These are phyloP conservation scores for Hanseniaspora sp. DNA, from an alignment of 1,139 yeast genomes.

Conservation along the genomic window DNA sequence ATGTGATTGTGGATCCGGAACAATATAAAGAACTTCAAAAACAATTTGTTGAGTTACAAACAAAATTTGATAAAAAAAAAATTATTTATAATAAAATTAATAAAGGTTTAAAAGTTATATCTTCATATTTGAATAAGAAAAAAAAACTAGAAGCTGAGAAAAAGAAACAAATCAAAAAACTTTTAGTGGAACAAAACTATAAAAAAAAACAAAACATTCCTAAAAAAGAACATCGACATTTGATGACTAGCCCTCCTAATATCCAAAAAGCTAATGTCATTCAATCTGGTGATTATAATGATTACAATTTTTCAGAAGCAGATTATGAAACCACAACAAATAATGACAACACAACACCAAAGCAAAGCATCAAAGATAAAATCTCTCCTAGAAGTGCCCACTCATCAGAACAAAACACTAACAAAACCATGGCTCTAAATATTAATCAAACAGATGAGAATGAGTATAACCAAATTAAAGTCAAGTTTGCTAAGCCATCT, in stretches of 20 bases:
- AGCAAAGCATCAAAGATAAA: neutral
- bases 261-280: neutral
- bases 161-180: neutral
- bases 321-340: slow-evolving; percentile 14
- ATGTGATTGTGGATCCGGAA: neutral
- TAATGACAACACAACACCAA: slow-evolving; percentile 6
- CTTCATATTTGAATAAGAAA: slow-evolving; percentile 13
- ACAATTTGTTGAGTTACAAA: slow-evolving; percentile 5
- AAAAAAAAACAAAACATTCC: neutral
- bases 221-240: neutral
- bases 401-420: neutral
- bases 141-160: slow-evolving; percentile 10
- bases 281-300: slow-evolving; percentile 3
- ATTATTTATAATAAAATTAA: slow-evolving; percentile 12
- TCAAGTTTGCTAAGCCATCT: slow-evolving; percentile 3
- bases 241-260: neutral
- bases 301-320: slow-evolving; percentile 15
- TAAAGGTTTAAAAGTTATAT: slow-evolving; percentile 12
- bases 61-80: slow-evolving; percentile 10
- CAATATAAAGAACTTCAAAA: slow-evolving; percentile 7
- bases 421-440: neutral
- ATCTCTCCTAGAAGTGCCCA: neutral
- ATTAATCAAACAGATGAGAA: neutral
- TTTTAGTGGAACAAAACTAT: neutral
- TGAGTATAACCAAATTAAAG: neutral